Base-by-base conservation (phyloP, 306 rosid genomes). In the Adenanthera pavonina region DNA sequence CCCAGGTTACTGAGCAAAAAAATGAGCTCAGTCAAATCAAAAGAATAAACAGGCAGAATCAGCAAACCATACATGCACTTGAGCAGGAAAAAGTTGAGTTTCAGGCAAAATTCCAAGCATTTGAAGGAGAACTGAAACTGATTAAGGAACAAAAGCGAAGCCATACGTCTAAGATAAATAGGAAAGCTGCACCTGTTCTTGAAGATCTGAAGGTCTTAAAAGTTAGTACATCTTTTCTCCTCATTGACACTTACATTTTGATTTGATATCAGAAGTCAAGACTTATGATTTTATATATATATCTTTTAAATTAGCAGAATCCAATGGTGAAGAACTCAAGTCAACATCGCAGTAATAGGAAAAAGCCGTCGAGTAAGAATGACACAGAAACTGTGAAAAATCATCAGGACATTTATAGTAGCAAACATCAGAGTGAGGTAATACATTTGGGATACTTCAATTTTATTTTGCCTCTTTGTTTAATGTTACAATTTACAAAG, bases 361-460 rank as follows among this genome's bases (percentile, higher is more conserved):
- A 87, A 88, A 94, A 80, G 78, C 81, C 86, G 14, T 52, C 89
- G 8, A 67, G 10, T 49, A 91, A 87, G 88, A 81, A 71, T 89
- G 91, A 86, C 79, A 85, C 79, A 84, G 89, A 92, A 75, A 73
- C 74, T 49, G 69, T 66, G 78, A 90, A 82, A 81, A 90, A 88
- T 80, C 91, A 89, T 30, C 83, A 87, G 65, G 87, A 79, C 73
- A 82, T 77, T 44, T 16, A 43, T 84, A 76, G 79, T 69, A 76
- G 79, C 78, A 88, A 87, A 82, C 74, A 77, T 72, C 91, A 86
- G 80, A 89, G 69, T 67, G 92, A 89, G 94, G 98, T 94, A 75
- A 51, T 87, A 72, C 69, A 51, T 83, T 82, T 74, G 78, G 53
- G 82, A 77, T 53, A 11, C 78, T 54, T 12, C 80, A 35, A 30